Evolutionary conservation across 2,329 filamentous ascomycete genomes (phyloP), one percentile per base, ranked within the genome.

Genomic region (Pseudogymnoascus verrucosus): DNA sequence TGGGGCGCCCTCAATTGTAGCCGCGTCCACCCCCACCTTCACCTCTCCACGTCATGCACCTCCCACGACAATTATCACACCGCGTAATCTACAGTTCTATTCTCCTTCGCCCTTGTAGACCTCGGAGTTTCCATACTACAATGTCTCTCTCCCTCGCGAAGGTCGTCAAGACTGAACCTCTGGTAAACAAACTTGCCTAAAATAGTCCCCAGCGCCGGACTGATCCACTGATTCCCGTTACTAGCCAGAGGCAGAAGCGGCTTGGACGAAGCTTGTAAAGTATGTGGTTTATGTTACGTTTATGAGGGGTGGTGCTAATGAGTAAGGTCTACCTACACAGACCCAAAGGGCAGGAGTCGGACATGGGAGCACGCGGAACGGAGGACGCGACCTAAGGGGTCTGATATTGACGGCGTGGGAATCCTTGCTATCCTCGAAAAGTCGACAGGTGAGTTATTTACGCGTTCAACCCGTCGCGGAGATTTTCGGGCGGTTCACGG

Each of bases 341-440:
- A 91, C 70, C 82, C 85, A 19, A 78, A 81, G 36, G 85, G 84
- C 67, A 76, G 77, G 14, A 73, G 77, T 0, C 80, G 88, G 62
- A 84, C 82, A 31, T 91, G 89, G 89, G 89, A 92, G 71, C 88
- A 86, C 0, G 86, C 86, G 14, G 86, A 90, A 74, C 84, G 89
- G n/a, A 81, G 80, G 31, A 91, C 88, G 0, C 83, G 88, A 3
- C 87, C 88, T 11, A 77, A 78, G 63, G 78, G 75, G 67, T 79
- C 80, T 64, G 82, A 84, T 36, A 86, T 91, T 62, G 89, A 92
- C 69, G 88, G 86, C 62, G 88, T 91, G 12, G 88, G 88, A 65
- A 89, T 92, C 64, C 80, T 90, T 14, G 89, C 88, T 44, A 83
- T 91, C 67, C 77, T 92, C 12, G 77, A 84, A 66, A 82, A 80